These are phyloP conservation scores for Tagetes patula DNA, from an alignment of 129 eudicot genomes.

Conservation along the genomic window DNA sequence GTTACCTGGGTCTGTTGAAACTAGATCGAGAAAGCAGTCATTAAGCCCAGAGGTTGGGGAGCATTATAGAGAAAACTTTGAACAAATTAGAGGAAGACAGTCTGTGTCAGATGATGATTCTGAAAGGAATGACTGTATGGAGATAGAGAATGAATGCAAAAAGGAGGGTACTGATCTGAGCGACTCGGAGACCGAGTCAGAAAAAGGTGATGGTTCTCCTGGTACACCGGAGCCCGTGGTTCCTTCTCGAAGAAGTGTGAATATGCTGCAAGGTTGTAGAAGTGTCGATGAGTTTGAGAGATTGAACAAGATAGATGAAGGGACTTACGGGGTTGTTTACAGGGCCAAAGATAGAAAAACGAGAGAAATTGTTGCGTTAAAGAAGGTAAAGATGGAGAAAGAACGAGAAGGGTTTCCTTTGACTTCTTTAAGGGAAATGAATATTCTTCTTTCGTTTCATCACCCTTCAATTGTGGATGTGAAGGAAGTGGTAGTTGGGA, in stretches of 20 bases:
- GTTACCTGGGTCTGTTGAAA: slow-evolving; percentile 30
- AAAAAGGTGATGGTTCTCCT: slow-evolving; percentile 31
- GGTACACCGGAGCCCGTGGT: slow-evolving; percentile 37
- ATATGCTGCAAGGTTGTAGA: slow-evolving; percentile 96
- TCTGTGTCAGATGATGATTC: slow-evolving; percentile 56
- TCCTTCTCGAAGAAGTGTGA: slow-evolving; percentile 59
- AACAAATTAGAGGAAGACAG: slow-evolving; percentile 26
- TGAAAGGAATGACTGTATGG: slow-evolving; percentile 53
- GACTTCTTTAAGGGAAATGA: slow-evolving; percentile 88
- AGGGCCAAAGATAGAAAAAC: slow-evolving; percentile 88
- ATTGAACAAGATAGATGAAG: slow-evolving; percentile 85
- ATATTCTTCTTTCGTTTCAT: slow-evolving; percentile 84
- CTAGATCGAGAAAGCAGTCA: slow-evolving; percentile 39
- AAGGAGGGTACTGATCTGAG: slow-evolving; percentile 37
- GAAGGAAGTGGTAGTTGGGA: slow-evolving; percentile 93
- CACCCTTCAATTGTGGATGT: slow-evolving; percentile 94
- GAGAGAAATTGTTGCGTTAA: slow-evolving; percentile 90
- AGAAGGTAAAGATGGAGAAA: slow-evolving; percentile 96
- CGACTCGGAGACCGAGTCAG: slow-evolving; percentile 60
- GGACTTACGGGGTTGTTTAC: slow-evolving; percentile 85
- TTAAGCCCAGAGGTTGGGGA: slow-evolving; percentile 57
- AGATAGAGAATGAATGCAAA: slow-evolving; percentile 45
- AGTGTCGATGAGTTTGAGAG: slow-evolving; percentile 94
- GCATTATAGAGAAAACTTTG: slow-evolving; percentile 47
- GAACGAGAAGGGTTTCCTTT: slow-evolving; percentile 94